Evolutionary conservation across 257 asterid genomes (phyloP).

Genomic region (Osmanthus fragrans): DNA sequence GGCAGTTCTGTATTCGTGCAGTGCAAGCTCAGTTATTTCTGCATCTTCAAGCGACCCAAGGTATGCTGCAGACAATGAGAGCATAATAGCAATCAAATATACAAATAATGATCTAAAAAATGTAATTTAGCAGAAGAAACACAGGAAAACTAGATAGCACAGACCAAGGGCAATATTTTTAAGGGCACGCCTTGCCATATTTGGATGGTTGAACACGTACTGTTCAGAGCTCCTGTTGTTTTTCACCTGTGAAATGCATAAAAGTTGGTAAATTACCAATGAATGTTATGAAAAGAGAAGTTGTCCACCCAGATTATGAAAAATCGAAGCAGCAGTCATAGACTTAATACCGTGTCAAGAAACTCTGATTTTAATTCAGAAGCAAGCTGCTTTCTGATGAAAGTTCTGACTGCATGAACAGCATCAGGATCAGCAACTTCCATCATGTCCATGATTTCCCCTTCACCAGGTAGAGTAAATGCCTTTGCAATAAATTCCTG

Average conservation of each 20-base stretch:
- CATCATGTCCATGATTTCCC: constrained; percentile 89
- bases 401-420: constrained; percentile 71
- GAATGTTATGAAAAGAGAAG: background rate
- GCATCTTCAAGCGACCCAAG: constrained; percentile 67
- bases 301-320: background rate
- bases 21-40: constrained; percentile 59
- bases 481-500: constrained; percentile 90
- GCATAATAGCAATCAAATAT: constrained; percentile 13
- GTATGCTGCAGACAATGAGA: constrained; percentile 51
- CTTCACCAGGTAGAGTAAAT: constrained; percentile 71
- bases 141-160: constrained; percentile 15
- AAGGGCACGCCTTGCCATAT: constrained; percentile 79
- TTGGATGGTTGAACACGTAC: constrained; percentile 62
- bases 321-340: background rate
- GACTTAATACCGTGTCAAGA: constrained; percentile 46
- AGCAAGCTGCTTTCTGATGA: constrained; percentile 73
- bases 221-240: constrained; percentile 59
- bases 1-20: constrained; percentile 78
- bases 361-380: constrained; percentile 61
- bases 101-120: background rate
- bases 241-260: constrained; percentile 42
- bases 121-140: background rate
- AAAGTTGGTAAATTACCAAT: constrained; percentile 11
- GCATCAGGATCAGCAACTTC: constrained; percentile 91
- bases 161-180: constrained; percentile 74